Evolutionary conservation across 2,329 filamentous ascomycete species (phyloP), one percentile per base, ranked within the genome.

Genomic region (Myriangium duriaei): DNA sequence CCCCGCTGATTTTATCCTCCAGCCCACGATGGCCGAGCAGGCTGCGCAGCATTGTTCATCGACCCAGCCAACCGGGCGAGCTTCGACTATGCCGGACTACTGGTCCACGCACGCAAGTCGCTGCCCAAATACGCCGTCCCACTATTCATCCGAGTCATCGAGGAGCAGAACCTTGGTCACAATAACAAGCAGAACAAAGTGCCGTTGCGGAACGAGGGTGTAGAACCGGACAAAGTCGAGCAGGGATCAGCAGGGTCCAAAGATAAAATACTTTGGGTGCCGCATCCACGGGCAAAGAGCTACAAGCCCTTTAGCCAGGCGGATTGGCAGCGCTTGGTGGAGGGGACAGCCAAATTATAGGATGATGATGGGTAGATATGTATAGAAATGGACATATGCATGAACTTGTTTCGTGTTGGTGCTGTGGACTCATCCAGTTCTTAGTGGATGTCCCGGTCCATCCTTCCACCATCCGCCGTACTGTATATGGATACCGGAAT

Each of bases 121-220:
- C 61, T 87, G 14, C 81, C 82, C 0, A 70, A 68, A 44, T 87
- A 86, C 50, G 82, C 81, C 0, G 79, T 87, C 1, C 82, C 82
- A 0, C 59, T 85, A 2, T 87, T 87, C 59, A 49, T 86, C 30
- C 65, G 81, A 1, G 57, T 83, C 12, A 67, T 81, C 14, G 36
- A 39, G 15, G 36, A 39, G 36, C 62, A 68, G 32, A 62, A 63
- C 17, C 48, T 48, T 32, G 71, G 67, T 15, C 76, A 81, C 52
- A 87, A 85, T 49, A 80, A 84, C 54, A 87, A 87, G 60, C 81
- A 85, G 58, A 82, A 84, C 52, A 87, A 87, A 55, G 70, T 77
- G 2, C 76, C 76, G 0, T 60, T 85, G 32, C 67, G 78, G 49
- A 70, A 72, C 32, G 76, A 81, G 45, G 79, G 79, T 0, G 69